A percentile compares a stretch with the other conserved stretches of the same genome.
Conservation (phyloP, 306 rosid species). For the Ochetophila trinervis region DNA sequence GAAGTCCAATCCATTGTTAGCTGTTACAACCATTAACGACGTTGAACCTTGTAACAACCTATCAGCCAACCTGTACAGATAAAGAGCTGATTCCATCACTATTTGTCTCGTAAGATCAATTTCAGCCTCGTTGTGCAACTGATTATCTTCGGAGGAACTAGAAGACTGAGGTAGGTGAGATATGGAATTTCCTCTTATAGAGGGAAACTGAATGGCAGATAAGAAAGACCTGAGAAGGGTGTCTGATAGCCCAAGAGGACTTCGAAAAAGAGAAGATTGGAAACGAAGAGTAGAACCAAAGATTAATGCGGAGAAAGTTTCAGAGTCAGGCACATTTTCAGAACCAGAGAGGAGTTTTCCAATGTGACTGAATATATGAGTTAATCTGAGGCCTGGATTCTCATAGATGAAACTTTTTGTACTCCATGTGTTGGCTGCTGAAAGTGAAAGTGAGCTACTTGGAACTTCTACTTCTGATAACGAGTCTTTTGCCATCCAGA, state of each 20-base stretch:
- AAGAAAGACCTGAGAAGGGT: not conserved
- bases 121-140: constrained; percentile 3
- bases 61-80: constrained; percentile 11
- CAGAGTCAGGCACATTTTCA: constrained; percentile 1
- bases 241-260: constrained; percentile 3
- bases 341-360: not conserved
- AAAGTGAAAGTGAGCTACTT: not conserved
- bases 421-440: not conserved
- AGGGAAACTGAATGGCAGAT: not conserved
- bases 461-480: not conserved
- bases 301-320: constrained; percentile 10
- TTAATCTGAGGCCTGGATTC: constrained; percentile 1
- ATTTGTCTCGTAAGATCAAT: constrained; percentile 15
- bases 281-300: constrained; percentile 12
- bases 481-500: not conserved
- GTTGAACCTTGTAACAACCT: constrained; percentile 8
- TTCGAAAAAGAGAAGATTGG: constrained; percentile 5
- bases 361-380: not conserved
- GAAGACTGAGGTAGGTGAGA: constrained; percentile 2
- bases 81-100: constrained; percentile 18
- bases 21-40: constrained; percentile 2
- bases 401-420: constrained; percentile 6
- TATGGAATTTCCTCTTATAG: not conserved
- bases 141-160: constrained; percentile 3
- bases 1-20: constrained; percentile 3